Percentiles rank a stretch among this genome's conserved stretches.
These are phyloP conservation scores for Metschnikowia lachancei DNA, from an alignment of 805 yeast species.

Conservation along the genomic window DNA sequence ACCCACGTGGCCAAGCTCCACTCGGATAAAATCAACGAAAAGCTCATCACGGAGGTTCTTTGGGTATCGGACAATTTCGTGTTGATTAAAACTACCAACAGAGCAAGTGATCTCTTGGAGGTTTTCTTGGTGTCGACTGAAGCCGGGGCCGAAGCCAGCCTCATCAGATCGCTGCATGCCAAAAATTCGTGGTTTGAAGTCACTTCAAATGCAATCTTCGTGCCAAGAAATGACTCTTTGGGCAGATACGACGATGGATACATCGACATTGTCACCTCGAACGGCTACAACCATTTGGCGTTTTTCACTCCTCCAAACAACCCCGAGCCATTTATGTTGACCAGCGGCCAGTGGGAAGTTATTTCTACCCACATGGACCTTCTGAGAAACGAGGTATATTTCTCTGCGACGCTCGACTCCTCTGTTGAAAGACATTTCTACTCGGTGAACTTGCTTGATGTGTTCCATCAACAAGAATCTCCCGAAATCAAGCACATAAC, in stretches of 20 bases:
- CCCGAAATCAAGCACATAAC: constrained; percentile 32
- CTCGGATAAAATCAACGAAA: constrained; percentile 13
- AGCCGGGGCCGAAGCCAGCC: constrained; percentile 25
- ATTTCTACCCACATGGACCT: constrained; percentile 33
- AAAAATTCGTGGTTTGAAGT: constrained; percentile 62
- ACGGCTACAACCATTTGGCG: constrained; percentile 74
- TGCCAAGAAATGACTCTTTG: constrained; percentile 35
- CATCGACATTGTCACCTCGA: constrained; percentile 65
- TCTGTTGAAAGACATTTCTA: constrained; percentile 84
- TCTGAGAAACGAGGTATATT: constrained; percentile 50
- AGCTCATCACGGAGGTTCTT: constrained; percentile 54
- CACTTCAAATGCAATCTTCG: constrained; percentile 30
- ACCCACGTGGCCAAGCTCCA: constrained; percentile 12
- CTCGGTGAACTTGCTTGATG: constrained; percentile 52
- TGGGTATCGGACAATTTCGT: constrained; percentile 55
- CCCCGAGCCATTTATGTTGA: constrained; percentile 46
- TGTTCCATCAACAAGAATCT: constrained; percentile 36
- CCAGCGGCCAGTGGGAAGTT: constrained; percentile 90
- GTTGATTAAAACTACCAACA: constrained; percentile 58
- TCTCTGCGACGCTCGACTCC: constrained; percentile 69
- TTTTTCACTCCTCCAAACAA: constrained; percentile 69
- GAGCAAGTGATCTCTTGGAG: constrained; percentile 56
- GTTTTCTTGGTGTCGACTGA: constrained; percentile 43
- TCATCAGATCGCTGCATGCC: constrained; percentile 46
- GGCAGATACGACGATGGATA: constrained; percentile 57